A percentile compares a stretch with the other conserved stretches of the same genome.
Evolutionary conservation across 805 yeast genomes (phyloP).

Genomic region (Clavispora phyllophila): DNA sequence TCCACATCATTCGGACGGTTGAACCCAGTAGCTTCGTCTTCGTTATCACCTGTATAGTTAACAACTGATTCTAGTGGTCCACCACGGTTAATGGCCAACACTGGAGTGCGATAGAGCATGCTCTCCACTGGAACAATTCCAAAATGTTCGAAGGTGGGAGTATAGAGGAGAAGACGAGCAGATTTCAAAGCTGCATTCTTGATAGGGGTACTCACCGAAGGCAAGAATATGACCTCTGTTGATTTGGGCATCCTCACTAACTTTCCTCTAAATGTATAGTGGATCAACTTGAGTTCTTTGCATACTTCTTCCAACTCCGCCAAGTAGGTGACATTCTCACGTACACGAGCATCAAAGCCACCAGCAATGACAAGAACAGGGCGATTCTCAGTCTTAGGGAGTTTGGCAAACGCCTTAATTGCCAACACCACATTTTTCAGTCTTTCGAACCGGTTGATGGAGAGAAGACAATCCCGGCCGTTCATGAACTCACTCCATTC

Average conservation of each 20-base stretch:
- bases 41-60: constrained; percentile 23
- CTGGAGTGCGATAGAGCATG: constrained; percentile 79
- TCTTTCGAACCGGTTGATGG: constrained; percentile 84
- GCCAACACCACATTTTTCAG: constrained; percentile 83
- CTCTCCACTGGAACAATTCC: constrained; percentile 98
- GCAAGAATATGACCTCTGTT: constrained; percentile 64
- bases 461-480: constrained; percentile 47
- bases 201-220: constrained; percentile 65
- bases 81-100: constrained; percentile 81
- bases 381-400: constrained; percentile 44
- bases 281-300: constrained; percentile 38
- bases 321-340: constrained; percentile 72
- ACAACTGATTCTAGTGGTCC: constrained; percentile 86
- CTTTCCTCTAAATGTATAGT: constrained; percentile 41
- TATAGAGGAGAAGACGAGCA: constrained; percentile 66
- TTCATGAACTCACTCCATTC: constrained; percentile 34
- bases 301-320: constrained; percentile 52
- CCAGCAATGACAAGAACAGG: constrained; percentile 74
- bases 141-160: constrained; percentile 91
- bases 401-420: constrained; percentile 54
- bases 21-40: constrained; percentile 56
- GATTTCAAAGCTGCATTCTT: constrained; percentile 58
- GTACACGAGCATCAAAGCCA: constrained; percentile 76
- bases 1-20: constrained; percentile 39
- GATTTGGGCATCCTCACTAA: constrained; percentile 29